These are phyloP conservation scores for Pezicula radicicola DNA, from an alignment of 2,329 filamentous ascomycete genomes.

Conservation along the genomic window DNA sequence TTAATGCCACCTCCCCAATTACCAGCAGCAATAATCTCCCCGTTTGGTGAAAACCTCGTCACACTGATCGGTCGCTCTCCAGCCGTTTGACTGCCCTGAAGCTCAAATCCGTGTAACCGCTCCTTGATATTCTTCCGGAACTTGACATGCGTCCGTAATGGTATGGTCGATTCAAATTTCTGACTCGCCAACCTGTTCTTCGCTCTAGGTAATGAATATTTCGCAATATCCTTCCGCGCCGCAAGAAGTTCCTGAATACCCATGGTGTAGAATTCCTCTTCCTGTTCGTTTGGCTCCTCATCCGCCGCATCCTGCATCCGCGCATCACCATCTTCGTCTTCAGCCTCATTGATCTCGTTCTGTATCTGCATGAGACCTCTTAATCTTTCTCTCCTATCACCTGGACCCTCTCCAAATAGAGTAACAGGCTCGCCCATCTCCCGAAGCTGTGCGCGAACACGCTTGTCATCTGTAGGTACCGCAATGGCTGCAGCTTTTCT, in stretches of 20 bases:
- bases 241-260: conserved; percentile 72
- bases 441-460: conserved; percentile 76
- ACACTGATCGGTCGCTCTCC: conserved; percentile 90
- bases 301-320: conserved; percentile 51
- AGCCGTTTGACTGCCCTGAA: conserved; percentile 90
- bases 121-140: conserved; percentile 89
- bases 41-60: conserved; percentile 84
- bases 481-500: conserved; percentile 83
- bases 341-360: conserved; percentile 56
- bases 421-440: conserved; percentile 93
- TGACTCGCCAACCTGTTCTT: conserved; percentile 75
- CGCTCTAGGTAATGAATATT: conserved; percentile 79
- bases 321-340: conserved; percentile 59
- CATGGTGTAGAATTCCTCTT: conserved; percentile 94
- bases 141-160: conserved; percentile 85
- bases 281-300: conserved; percentile 63
- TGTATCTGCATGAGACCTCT: conserved; percentile 76
- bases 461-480: conserved; percentile 89
- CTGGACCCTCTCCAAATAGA: conserved; percentile 85
- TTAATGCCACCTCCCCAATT: conserved; percentile 93
- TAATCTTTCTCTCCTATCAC: conserved; percentile 81
- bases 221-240: conserved; percentile 75
- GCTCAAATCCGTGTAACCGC: conserved; percentile 75
- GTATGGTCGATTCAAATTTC: conserved; percentile 76
- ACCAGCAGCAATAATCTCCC: conserved; percentile 79